Conservation (phyloP, 208 protist genomes). For the Trypanosomatidae sp. region DNA sequence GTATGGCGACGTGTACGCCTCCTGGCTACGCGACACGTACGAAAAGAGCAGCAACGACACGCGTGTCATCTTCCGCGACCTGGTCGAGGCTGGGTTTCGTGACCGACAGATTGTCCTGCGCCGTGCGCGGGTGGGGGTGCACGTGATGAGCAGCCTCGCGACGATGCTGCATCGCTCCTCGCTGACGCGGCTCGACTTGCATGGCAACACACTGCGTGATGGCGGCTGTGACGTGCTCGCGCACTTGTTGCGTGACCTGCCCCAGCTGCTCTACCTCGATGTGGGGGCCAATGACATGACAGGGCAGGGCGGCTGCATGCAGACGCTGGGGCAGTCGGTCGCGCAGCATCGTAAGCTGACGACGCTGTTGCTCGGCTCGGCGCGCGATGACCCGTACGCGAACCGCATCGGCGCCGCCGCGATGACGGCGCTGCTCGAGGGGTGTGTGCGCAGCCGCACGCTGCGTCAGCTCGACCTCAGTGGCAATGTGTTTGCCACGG, state of each 20-base stretch:
- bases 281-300: slow-evolving; percentile 76
- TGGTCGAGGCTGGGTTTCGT: slow-evolving; percentile 61
- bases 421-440: slow-evolving; percentile 53
- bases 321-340: slow-evolving; percentile 38
- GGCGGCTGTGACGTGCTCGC: slow-evolving; percentile 62
- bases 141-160: slow-evolving; percentile 52
- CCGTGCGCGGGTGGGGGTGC: slow-evolving; percentile 60
- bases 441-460: slow-evolving; percentile 50
- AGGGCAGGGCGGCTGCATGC: slow-evolving; percentile 8
- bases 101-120: slow-evolving; percentile 42
- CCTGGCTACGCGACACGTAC: slow-evolving; percentile 82
- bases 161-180: slow-evolving; percentile 47
- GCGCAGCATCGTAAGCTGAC: slow-evolving; percentile 54
- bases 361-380: slow-evolving; percentile 58
- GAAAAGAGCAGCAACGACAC: slow-evolving; percentile 71
- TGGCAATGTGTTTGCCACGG: slow-evolving; percentile 32
- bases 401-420: slow-evolving; percentile 53
- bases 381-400: slow-evolving; percentile 40
- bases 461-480: slow-evolving; percentile 60
- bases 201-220: slow-evolving; percentile 81
- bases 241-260: slow-evolving; percentile 53
- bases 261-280: slow-evolving; percentile 57
- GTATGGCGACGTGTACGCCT: slow-evolving; percentile 68
- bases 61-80: slow-evolving; percentile 54
- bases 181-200: slow-evolving; percentile 57